A percentile compares a stretch with the other conserved stretches of the same genome.
phyloP scores from a whole-genome alignment of 2,329 filamentous ascomycete genomes.

The Calonectria montana region DNA sequence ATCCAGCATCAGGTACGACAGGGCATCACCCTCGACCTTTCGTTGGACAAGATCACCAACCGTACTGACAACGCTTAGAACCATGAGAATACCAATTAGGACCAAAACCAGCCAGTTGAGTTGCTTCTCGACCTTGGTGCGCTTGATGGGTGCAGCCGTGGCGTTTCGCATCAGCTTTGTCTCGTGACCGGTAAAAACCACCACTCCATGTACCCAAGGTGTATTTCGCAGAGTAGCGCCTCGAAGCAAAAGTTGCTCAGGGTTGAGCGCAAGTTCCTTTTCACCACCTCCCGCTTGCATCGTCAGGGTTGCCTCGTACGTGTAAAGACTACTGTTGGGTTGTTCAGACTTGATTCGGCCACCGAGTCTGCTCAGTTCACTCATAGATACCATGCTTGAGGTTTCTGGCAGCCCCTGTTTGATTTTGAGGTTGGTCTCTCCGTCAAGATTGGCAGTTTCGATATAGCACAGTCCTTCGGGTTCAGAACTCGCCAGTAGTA shows the following conservation, averaged over 20 bases:
- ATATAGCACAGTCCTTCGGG: constrained; percentile 98
- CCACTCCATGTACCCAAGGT: constrained; percentile 94
- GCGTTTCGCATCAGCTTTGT: constrained; percentile 99
- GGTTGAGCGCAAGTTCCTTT: constrained; percentile 89
- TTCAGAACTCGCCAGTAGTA: constrained; percentile 93
- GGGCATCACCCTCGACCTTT: constrained; percentile 68
- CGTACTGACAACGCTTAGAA: constrained; percentile 89
- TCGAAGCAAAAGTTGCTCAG: constrained; percentile 92
- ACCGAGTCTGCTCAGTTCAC: constrained; percentile 85
- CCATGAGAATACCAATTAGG: constrained; percentile 84
- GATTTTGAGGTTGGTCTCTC: constrained; percentile 98
- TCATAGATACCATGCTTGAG: constrained; percentile 84
- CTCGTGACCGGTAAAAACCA: constrained; percentile 94
- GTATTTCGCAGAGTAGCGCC: constrained; percentile 96
- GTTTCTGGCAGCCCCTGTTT: constrained; percentile 98
- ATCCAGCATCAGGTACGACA: constrained; percentile 79
- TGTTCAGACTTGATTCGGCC: constrained; percentile 94
- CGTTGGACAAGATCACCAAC: constrained; percentile 89
- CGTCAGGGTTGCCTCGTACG: constrained; percentile 95
- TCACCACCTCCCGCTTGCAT: constrained; percentile 91
- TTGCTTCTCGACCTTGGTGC: constrained; percentile 93
- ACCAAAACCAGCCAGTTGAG: constrained; percentile 94
- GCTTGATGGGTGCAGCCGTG: constrained; percentile 96
- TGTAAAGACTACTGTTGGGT: constrained; percentile 98
- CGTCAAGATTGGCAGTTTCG: constrained; percentile 96